Evolutionary conservation across 768 basidiomycete species (phyloP), one percentile per base, ranked within the genome.

Genomic region (Xanthoconium purpureum): DNA sequence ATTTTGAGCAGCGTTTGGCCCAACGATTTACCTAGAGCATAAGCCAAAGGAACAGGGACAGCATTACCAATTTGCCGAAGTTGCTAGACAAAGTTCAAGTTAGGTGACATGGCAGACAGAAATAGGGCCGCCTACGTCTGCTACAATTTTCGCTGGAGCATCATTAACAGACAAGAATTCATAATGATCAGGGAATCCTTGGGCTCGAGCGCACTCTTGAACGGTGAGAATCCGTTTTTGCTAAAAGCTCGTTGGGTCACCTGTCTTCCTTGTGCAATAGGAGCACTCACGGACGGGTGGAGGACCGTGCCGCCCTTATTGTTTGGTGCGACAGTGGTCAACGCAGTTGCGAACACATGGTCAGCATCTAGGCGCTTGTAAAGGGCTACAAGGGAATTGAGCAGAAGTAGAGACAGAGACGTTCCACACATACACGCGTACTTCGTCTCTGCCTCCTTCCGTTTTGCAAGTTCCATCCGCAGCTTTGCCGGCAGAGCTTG

Each of bases 61-160:
- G 88, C 89, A 63, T 91, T 91, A 0, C 89, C 90, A 44, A 91
- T 90, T 59, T 91, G 89, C 47, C 80, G 75, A 54, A 84, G 75
- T 83, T 87, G 85, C 89, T 91, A 58, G 24, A 57, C 36, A 50
- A 28, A 9, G 36, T 56, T 36, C 38, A 18, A 6, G 20, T 17
- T 62, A 56, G 58, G 47, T 15, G 33, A 52, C 5, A 11, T 10
- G 17, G n/a, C 5, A 54, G 35, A 47, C 20, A 29, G 29, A 43
- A 51, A 47, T 29, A 37, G 13, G 33, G 43, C 33, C 14, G 75
- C 82, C 56, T 55, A 90, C 89, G 59, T 88, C 85, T 13, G 72
- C 62, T 1, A 82, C 61, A 33, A 76, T 68, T 20, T 71, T 72
- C 5, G 56, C 63, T 0, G 74, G 67, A 5, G 63, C 55, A 6